Percentiles rank a stretch among this genome's conserved stretches.
phyloP scores from a whole-genome alignment of 495 filamentous ascomycete genomes.

The Penicillium tannophilum region DNA sequence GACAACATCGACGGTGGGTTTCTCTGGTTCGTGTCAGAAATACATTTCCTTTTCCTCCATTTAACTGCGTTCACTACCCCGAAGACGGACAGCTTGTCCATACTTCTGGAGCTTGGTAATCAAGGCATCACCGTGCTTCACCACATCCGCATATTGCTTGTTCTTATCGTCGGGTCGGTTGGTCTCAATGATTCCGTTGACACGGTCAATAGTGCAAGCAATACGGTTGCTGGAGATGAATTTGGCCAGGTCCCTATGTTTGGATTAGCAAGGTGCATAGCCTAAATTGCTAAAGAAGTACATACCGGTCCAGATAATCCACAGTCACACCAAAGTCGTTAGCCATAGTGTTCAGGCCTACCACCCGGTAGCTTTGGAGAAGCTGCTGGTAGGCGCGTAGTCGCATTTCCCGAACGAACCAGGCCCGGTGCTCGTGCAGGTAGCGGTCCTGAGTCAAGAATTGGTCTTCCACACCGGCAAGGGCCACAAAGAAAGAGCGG shows the following conservation, averaged over 20 bases:
- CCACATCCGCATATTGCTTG: constrained; percentile 96
- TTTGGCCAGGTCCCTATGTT: constrained; percentile 82
- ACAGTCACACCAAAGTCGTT: constrained; percentile 93
- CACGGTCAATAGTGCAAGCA: constrained; percentile 94
- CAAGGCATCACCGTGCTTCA: constrained; percentile 93
- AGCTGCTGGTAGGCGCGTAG: constrained; percentile 94
- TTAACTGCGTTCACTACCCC: constrained; percentile 85
- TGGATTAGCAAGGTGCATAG: constrained; percentile 15
- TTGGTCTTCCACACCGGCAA: constrained; percentile 89
- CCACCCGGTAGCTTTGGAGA: constrained; percentile 96
- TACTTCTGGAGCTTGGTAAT: constrained; percentile 99
- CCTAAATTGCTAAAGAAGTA: constrained; percentile 8
- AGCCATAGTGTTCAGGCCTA: constrained; percentile 93
- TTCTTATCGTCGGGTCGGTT: constrained; percentile 98
- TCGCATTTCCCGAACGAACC: constrained; percentile 98
- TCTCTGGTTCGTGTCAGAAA: constrained; percentile 4
- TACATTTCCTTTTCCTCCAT: constrained; percentile 4
- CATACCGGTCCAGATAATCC: constrained; percentile 90
- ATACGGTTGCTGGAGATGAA: constrained; percentile 96
- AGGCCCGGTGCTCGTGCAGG: constrained; percentile 87
- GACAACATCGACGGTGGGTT: neutral
- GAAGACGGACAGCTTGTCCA: constrained; percentile 89
- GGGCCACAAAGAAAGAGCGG: constrained; percentile 85
- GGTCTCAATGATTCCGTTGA: constrained; percentile 96
- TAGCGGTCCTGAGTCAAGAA: constrained; percentile 95